These are phyloP conservation scores for Aspergillus sp. DNA, from an alignment of 2,329 filamentous ascomycete genomes.

Conservation along the genomic window DNA sequence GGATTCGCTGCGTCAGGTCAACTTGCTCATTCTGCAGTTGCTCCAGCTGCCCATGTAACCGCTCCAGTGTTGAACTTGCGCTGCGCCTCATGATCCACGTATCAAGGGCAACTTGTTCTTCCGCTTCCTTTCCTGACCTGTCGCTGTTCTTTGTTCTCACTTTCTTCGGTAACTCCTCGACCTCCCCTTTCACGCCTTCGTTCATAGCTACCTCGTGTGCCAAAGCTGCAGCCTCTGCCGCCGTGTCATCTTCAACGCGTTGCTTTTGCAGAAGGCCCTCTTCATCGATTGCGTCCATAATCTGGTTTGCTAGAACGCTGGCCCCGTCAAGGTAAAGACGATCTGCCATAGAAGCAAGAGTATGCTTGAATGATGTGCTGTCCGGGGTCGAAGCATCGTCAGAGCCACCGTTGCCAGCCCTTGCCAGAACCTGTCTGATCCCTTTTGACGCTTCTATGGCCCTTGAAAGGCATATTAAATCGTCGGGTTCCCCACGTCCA, in stretches of 20 bases:
- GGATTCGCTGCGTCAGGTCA: constrained; percentile 52
- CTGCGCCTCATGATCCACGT: constrained; percentile 54
- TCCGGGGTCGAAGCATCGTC: constrained; percentile 23
- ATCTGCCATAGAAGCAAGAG: constrained; percentile 21
- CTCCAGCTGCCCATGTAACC: constrained; percentile 60
- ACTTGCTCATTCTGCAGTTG: constrained; percentile 52
- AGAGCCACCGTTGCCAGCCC: constrained; percentile 13
- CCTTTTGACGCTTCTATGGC: constrained; percentile 68
- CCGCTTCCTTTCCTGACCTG: constrained; percentile 18
- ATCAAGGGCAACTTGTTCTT: constrained; percentile 38
- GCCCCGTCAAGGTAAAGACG: constrained; percentile 51
- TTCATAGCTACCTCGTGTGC: constrained; percentile 61
- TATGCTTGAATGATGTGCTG: constrained; percentile 13
- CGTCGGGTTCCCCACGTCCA: constrained; percentile 83
- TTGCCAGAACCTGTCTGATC: constrained; percentile 39
- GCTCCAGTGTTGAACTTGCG: constrained; percentile 57
- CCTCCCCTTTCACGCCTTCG: constrained; percentile 53
- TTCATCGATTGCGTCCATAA: constrained; percentile 77
- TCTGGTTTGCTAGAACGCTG: constrained; percentile 57
- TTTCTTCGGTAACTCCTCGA: constrained; percentile 47
- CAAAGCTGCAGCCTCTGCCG: constrained; percentile 59
- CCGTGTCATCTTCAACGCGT: constrained; percentile 62
- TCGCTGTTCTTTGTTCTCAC: constrained; percentile 21
- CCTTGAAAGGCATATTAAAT: constrained; percentile 71
- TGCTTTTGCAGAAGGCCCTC: constrained; percentile 79